phyloP scores from a whole-genome alignment of 148 eudicot genomes.

The Nepenthes mirabilis region DNA sequence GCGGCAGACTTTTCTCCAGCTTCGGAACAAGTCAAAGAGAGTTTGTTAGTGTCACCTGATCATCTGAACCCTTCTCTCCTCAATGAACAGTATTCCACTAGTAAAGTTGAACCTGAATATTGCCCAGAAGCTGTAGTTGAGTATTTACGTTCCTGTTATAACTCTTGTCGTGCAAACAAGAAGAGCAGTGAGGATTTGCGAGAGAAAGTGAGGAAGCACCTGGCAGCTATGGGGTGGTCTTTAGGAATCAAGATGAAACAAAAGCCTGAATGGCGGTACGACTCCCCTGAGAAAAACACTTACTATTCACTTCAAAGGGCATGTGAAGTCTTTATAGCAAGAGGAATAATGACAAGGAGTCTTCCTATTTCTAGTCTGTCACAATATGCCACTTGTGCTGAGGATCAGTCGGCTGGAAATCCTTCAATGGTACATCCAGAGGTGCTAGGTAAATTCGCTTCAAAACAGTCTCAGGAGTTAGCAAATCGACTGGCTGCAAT shows the following conservation, averaged over 20 bases:
- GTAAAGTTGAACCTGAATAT: constrained; percentile 20
- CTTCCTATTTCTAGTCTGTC: constrained; percentile 9
- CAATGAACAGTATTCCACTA: not conserved
- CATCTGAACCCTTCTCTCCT: constrained; percentile 4
- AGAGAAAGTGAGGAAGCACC: constrained; percentile 42
- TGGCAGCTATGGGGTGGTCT: constrained; percentile 59
- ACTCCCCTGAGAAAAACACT: constrained; percentile 27
- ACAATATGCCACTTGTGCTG: constrained; percentile 5
- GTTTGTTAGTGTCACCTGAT: constrained; percentile 8
- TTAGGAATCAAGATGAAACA: constrained; percentile 12
- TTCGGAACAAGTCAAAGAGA: constrained; percentile 7
- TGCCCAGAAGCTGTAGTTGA: constrained; percentile 39
- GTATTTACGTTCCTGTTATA: constrained; percentile 20
- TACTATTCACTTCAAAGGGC: constrained; percentile 37
- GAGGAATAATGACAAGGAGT: constrained; percentile 8
- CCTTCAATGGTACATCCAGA: constrained; percentile 2
- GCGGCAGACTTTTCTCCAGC: constrained; percentile 8
- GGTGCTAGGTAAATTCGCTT: not conserved
- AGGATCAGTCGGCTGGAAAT: constrained; percentile 7
- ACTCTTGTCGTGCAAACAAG: not conserved
- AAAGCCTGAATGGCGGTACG: constrained; percentile 26
- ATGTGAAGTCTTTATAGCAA: constrained; percentile 27
- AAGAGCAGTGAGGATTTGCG: constrained; percentile 2
- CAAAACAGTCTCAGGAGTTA: constrained; percentile 3
- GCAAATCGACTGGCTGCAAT: constrained; percentile 3